Percentiles rank a stretch among this genome's conserved stretches.
These are phyloP conservation scores for Diaporthe destruens DNA, from an alignment of 2,329 filamentous ascomycete genomes.

Conservation along the genomic window DNA sequence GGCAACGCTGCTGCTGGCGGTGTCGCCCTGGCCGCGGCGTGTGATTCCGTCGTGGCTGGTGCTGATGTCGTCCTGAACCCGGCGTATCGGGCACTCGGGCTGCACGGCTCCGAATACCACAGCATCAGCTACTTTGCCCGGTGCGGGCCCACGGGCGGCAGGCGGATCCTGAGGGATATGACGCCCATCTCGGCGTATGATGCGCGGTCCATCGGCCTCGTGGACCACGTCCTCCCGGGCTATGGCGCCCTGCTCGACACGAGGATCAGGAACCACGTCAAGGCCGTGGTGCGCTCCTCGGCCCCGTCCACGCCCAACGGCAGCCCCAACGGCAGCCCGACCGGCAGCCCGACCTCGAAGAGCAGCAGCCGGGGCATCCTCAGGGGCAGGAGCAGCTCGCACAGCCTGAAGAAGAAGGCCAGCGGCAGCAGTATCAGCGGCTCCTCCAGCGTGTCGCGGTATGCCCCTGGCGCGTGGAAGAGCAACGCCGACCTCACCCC, in stretches of 20 bases:
- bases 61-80: slow-evolving; percentile 56
- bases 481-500: slow-evolving; percentile 50
- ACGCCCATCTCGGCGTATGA: slow-evolving; percentile 53
- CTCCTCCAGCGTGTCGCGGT: slow-evolving; percentile 18
- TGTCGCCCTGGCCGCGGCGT: slow-evolving; percentile 56
- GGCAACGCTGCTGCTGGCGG: slow-evolving; percentile 59
- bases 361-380: background rate
- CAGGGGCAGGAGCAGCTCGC: slow-evolving; percentile 20
- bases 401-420: slow-evolving; percentile 16
- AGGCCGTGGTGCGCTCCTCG: slow-evolving; percentile 46
- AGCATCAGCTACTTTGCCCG: slow-evolving; percentile 55
- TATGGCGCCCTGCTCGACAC: slow-evolving; percentile 51
- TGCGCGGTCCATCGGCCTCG: slow-evolving; percentile 53
- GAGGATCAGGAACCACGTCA: slow-evolving; percentile 52
- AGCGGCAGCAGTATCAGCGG: slow-evolving; percentile 12
- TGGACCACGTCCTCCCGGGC: slow-evolving; percentile 55
- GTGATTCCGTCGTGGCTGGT: slow-evolving; percentile 53
- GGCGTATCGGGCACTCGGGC: slow-evolving; percentile 54
- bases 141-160: slow-evolving; percentile 51
- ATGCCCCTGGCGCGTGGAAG: slow-evolving; percentile 50
- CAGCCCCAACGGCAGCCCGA: slow-evolving; percentile 13
- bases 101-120: slow-evolving; percentile 57
- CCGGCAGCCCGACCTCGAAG: background rate
- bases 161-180: slow-evolving; percentile 53
- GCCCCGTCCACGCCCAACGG: background rate